Evolutionary conservation across 345 rosid species (phyloP).

Genomic region (Bretschneidera sinensis): DNA sequence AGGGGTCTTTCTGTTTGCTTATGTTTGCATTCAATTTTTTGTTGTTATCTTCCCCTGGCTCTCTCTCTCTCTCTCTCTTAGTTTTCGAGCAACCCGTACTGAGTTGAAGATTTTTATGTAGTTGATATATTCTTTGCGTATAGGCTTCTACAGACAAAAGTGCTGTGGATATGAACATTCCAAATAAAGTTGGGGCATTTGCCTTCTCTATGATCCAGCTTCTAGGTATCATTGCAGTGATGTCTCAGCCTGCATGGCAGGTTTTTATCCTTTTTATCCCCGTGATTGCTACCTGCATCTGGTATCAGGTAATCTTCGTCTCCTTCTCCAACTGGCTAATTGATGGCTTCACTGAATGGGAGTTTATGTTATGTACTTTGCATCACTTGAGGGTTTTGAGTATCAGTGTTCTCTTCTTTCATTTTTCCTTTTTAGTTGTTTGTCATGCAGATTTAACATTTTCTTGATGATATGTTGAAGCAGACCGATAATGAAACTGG

Average conservation of each 20-base stretch:
- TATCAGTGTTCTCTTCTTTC: too few species aligned
- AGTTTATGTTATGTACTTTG: too few species aligned
- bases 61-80: too few species aligned
- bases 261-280: slow-evolving; percentile 71
- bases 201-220: slow-evolving; percentile 57
- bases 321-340: background rate
- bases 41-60: too few species aligned
- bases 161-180: slow-evolving; percentile 50
- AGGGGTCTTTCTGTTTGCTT: background rate
- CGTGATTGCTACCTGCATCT: slow-evolving; percentile 48
- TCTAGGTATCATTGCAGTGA: slow-evolving; percentile 59
- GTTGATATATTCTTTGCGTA: background rate
- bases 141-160: slow-evolving; percentile 89
- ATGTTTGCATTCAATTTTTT: background rate
- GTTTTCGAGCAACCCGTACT: too few species aligned
- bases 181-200: slow-evolving; percentile 35
- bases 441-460: background rate
- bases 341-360: background rate
- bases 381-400: too few species aligned
- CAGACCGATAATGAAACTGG: background rate
- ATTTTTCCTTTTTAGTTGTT: too few species aligned
- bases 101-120: too few species aligned
- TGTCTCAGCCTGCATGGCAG: slow-evolving; percentile 85
- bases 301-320: slow-evolving; percentile 63
- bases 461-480: background rate